Percentiles rank a stretch among this genome's conserved stretches.
Conservation (phyloP, 2,329 filamentous ascomycete species). For the Pseudogymnoascus pannorum region DNA sequence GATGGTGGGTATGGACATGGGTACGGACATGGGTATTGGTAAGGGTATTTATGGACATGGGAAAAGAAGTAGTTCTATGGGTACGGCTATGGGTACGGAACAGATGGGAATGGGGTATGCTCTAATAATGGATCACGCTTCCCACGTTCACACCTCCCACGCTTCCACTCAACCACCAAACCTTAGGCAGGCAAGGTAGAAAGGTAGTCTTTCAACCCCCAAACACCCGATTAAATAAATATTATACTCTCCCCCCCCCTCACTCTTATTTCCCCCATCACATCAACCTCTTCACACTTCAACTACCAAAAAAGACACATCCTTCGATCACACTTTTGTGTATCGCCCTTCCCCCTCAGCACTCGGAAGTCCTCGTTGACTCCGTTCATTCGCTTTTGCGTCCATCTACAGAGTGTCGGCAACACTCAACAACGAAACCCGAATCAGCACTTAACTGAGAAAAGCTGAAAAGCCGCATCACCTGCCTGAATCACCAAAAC, state of each 20-base stretch:
- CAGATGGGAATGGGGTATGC: background rate
- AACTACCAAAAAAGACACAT: background rate
- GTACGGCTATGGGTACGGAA: no score
- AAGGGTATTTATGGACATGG: background rate
- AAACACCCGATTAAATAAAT: background rate
- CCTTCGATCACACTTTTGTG: slow-evolving; percentile 17
- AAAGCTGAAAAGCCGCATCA: slow-evolving; percentile 18
- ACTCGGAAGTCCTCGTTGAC: slow-evolving; percentile 65
- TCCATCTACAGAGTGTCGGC: slow-evolving; percentile 24
- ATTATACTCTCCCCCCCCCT: slow-evolving; percentile 12
- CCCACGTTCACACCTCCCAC: background rate
- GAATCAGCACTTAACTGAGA: slow-evolving; percentile 22
- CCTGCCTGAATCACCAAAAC: slow-evolving; percentile 17
- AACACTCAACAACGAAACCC: slow-evolving; percentile 8
- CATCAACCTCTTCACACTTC: background rate
- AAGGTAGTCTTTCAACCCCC: background rate
- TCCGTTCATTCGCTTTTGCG: slow-evolving; percentile 65
- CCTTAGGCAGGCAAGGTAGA: background rate
- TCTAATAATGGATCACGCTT: slow-evolving; percentile 2
- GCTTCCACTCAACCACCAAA: background rate
- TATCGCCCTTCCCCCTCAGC: slow-evolving; percentile 28
- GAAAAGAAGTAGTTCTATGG: no score
- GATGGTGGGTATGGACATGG: no score
- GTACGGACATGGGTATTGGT: no score
- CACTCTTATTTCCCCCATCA: slow-evolving; percentile 9